Percentiles rank a stretch among this genome's conserved stretches.
phyloP scores from a whole-genome alignment of 2,329 filamentous ascomycete species.

The Zymoseptoria passerinii region DNA sequence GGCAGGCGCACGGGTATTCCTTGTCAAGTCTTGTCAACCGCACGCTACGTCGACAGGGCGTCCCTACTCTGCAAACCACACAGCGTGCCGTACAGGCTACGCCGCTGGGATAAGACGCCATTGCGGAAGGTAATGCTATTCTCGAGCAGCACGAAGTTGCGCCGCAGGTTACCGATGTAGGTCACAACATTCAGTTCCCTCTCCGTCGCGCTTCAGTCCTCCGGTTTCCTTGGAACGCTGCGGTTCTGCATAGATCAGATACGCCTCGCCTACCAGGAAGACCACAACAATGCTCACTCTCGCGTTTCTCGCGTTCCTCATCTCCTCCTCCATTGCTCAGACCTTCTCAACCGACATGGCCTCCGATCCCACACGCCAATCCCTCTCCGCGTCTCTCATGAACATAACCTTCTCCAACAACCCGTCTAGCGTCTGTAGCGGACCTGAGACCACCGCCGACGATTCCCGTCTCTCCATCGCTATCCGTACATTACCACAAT shows the following conservation, averaged over 20 bases:
- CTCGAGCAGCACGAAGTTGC: not conserved
- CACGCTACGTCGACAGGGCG: not conserved
- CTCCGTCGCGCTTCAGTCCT: not conserved
- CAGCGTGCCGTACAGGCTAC: not conserved
- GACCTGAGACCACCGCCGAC: conserved; percentile 27
- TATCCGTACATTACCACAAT: conserved; percentile 8
- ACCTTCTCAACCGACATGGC: conserved; percentile 10
- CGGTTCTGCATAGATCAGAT: not conserved
- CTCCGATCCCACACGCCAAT: conserved; percentile 1
- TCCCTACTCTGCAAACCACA: not conserved
- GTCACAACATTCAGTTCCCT: not conserved
- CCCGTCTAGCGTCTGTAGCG: conserved; percentile 40
- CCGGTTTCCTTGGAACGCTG: not conserved
- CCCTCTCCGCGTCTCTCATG: conserved; percentile 9
- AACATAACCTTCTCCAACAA: conserved; percentile 59
- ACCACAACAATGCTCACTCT: not conserved
- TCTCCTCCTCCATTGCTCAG: not conserved
- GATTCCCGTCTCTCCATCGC: conserved; percentile 47
- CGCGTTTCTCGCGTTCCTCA: not conserved
- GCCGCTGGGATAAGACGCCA: not conserved
- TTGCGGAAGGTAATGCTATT: too few relatives aligned
- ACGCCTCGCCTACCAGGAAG: not conserved
- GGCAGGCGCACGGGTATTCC: too few relatives aligned
- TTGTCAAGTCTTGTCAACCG: too few relatives aligned
- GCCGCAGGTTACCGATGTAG: not conserved